These are phyloP conservation scores for thale cress (Arabidopsis thaliana) DNA, from an alignment of 345 rosid species.

Conservation along the genomic window DNA sequence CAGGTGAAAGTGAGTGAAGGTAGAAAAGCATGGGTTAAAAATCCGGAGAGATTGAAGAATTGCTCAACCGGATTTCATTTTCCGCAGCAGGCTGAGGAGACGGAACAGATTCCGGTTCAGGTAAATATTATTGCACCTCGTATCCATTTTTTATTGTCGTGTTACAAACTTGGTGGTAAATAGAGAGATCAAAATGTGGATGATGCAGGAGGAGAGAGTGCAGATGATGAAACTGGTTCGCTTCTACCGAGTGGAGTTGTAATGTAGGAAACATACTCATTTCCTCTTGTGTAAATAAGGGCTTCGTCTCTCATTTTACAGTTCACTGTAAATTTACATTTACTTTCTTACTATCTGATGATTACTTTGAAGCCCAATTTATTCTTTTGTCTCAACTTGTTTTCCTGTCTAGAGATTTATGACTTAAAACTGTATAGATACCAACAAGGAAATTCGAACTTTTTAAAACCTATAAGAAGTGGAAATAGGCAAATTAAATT, in stretches of 20 bases:
- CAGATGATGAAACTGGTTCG: conserved; percentile 57
- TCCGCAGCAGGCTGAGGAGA: conserved; percentile 52
- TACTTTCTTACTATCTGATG: conserved; percentile 3
- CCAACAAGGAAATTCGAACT: conserved; percentile 16
- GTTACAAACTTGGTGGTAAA: conserved; percentile 4
- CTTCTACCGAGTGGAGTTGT: conserved; percentile 64
- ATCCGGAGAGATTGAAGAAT: conserved; percentile 73
- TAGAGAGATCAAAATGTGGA: not conserved
- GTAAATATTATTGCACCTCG: conserved; percentile 42
- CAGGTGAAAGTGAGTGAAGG: conserved; percentile 78
- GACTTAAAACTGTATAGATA: not conserved
- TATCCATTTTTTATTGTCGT: not conserved
- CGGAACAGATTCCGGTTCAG: conserved; percentile 44
- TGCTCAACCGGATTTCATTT: conserved; percentile 85
- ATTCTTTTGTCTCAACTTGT: not conserved
- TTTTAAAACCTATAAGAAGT: not conserved
- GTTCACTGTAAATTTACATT: conserved; percentile 36
- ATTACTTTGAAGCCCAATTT: conserved; percentile 8
- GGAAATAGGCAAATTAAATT: not conserved
- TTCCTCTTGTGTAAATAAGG: conserved; percentile 31
- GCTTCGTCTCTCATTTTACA: conserved; percentile 24
- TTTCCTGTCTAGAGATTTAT: not conserved
- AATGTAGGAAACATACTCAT: conserved; percentile 21
- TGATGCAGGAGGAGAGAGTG: conserved; percentile 63
- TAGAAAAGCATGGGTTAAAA: conserved; percentile 84